These are phyloP conservation scores for Paratinospora sagittata DNA, from an alignment of 164 flowering plant genomes.

Conservation along the genomic window DNA sequence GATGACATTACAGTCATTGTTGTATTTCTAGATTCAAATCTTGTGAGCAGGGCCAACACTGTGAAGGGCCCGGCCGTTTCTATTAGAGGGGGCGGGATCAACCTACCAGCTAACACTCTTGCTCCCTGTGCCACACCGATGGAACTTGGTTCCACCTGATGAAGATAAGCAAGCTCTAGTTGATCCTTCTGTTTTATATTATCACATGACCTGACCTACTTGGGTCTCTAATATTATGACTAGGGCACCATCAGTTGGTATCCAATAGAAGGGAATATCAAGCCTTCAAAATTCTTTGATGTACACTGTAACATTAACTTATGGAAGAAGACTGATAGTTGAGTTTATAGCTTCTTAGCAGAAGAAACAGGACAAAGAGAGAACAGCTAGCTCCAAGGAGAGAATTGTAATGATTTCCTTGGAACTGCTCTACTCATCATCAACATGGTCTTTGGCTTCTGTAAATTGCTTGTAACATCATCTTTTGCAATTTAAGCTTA, in stretches of 20 bases:
- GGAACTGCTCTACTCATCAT: conserved; percentile 16
- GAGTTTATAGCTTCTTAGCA: conserved; percentile 24
- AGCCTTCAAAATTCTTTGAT: conserved; percentile 36
- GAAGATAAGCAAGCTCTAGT: conserved; percentile 8
- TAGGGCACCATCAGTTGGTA: conserved; percentile 18
- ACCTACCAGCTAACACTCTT: conserved; percentile 36
- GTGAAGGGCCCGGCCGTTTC: conserved; percentile 37
- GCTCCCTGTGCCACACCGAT: conserved; percentile 48
- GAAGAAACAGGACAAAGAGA: conserved; percentile 17
- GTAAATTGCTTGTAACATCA: conserved; percentile 27
- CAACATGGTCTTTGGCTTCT: conserved; percentile 11
- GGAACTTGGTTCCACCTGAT: conserved; percentile 33
- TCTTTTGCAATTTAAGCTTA: conserved; percentile 16
- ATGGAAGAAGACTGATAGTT: conserved; percentile 20
- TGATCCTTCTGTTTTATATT: conserved; percentile 15
- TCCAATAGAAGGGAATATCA: conserved; percentile 16
- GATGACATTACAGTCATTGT: conserved; percentile 66
- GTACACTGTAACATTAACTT: conserved; percentile 43
- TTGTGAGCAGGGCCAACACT: conserved; percentile 42
- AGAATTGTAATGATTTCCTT: conserved; percentile 19
- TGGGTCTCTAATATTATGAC: conserved; percentile 16
- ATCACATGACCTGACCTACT: background rate
- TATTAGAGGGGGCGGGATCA: conserved; percentile 53
- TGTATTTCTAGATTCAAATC: conserved; percentile 54
- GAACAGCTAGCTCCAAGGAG: conserved; percentile 17